Base-by-base conservation (phyloP, 192 early-diverging fungal species). In the Mortierella antarctica region DNA sequence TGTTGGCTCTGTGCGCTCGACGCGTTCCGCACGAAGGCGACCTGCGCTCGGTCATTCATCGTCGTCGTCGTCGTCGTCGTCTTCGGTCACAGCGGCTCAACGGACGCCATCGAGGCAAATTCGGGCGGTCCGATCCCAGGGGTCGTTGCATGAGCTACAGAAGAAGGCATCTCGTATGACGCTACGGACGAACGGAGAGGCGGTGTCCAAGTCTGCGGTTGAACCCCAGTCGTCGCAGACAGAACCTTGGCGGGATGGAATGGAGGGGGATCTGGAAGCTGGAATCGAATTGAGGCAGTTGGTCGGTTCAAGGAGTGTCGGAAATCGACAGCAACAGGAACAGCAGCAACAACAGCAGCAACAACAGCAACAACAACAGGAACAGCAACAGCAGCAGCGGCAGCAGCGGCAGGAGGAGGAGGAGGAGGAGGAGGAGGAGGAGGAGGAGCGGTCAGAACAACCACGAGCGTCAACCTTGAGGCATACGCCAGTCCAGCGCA, bases 141-240 rank as follows among this genome's bases (percentile, higher is more conserved):
- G 67, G 31, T 78, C 74, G 42, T 49, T 78, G 44, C 55, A 53
- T 40, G 74, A 78, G 44, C 50, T 78, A 5, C 62, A 60, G 50
- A 70, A 15, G 55, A 51, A 40, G 5, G 74, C 74, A 8, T 65
- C 68, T 14, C 51, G 49, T 3, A 78, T 78, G 23, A 60, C 68
- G 3, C 54, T 56, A 41, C 55, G 68, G 23, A 78, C 56, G 0
- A 56, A 70, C 49, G 62, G 31, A 7, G 68, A 66, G 6, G 57
- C 21, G 13, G 18, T 18, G n/a, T 6, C 40, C 31, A 65, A 64
- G 23, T 53, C 53, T 11, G 7, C 11, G 4, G 44, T 42, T 1
- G 58, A 10, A 14, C 45, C 31, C 31, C 31, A 31, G 31, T 31
- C 31, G 31, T 31, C 31, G 31, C 31, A 31, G 31, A 31, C 31